Conservation (phyloP, 768 basidiomycete species). For the Naganishia randhawae region DNA sequence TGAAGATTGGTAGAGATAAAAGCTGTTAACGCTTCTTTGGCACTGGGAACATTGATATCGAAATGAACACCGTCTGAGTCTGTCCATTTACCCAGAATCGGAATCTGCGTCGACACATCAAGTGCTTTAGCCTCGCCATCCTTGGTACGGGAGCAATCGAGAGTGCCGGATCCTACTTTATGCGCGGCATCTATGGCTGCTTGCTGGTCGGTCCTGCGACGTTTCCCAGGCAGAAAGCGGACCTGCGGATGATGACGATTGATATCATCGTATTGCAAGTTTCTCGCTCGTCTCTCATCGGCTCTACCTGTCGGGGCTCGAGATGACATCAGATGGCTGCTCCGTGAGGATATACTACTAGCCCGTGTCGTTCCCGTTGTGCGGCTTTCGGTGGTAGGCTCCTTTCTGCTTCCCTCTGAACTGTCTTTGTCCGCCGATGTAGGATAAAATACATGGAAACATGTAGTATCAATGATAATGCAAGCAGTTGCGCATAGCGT, state of each 20-base stretch:
- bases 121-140: conserved; percentile 2
- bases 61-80: conserved; percentile 39
- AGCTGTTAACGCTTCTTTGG: conserved; percentile 42
- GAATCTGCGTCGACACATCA: conserved; percentile 36
- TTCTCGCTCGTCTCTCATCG: conserved; percentile 13
- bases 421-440: conserved; percentile 10
- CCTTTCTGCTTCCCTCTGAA: conserved; percentile 4
- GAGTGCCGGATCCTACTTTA: conserved; percentile 18
- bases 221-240: conserved; percentile 23
- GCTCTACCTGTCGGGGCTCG: conserved; percentile 8
- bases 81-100: conserved; percentile 40
- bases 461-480: conserved; percentile 42
- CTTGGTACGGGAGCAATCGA: not conserved
- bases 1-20: conserved; percentile 48
- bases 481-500: conserved; percentile 44
- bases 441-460: conserved; percentile 49
- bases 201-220: conserved; percentile 9
- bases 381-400: not conserved
- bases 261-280: conserved; percentile 13
- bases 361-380: conserved; percentile 12
- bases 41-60: conserved; percentile 40
- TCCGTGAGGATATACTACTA: not conserved
- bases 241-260: conserved; percentile 19
- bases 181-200: not conserved
- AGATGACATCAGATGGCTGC: conserved; percentile 19